phyloP scores from a whole-genome alignment of 2,329 filamentous ascomycete species.

The Mycosphaerella sp. region DNA sequence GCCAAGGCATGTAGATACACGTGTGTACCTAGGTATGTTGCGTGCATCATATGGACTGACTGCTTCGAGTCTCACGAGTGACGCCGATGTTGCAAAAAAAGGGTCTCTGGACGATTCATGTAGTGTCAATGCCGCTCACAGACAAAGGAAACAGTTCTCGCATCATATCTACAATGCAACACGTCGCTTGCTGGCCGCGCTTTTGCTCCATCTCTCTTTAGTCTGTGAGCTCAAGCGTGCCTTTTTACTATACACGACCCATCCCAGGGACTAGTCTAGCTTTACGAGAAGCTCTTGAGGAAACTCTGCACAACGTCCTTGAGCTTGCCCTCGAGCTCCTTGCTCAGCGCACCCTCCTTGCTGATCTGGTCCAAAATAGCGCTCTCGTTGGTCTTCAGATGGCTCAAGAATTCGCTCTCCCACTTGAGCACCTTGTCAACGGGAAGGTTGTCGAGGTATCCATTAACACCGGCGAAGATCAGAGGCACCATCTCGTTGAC shows the following conservation, averaged over 20 bases:
- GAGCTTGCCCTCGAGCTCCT: conserved; percentile 79
- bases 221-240: conserved; percentile 23
- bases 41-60: too few relatives aligned
- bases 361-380: conserved; percentile 81
- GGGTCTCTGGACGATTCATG: not conserved
- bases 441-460: conserved; percentile 80
- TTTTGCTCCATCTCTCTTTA: conserved; percentile 15
- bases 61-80: not conserved
- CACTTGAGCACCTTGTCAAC: conserved; percentile 87
- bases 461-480: conserved; percentile 99
- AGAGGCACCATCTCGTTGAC: conserved; percentile 99
- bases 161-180: conserved; percentile 28
- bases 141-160: conserved; percentile 26
- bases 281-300: conserved; percentile 80
- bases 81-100: not conserved
- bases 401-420: conserved; percentile 89
- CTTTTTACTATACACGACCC: conserved; percentile 32
- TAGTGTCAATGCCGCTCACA: not conserved
- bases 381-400: conserved; percentile 85
- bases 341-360: conserved; percentile 92
- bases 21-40: too few relatives aligned
- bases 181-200: conserved; percentile 14
- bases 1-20: too few relatives aligned
- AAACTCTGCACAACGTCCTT: conserved; percentile 71
- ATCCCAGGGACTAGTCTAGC: conserved; percentile 17